A percentile compares a stretch with the other conserved stretches of the same genome.
phyloP scores from a whole-genome alignment of 2,329 filamentous ascomycete genomes.

The Fusarium sp. region DNA sequence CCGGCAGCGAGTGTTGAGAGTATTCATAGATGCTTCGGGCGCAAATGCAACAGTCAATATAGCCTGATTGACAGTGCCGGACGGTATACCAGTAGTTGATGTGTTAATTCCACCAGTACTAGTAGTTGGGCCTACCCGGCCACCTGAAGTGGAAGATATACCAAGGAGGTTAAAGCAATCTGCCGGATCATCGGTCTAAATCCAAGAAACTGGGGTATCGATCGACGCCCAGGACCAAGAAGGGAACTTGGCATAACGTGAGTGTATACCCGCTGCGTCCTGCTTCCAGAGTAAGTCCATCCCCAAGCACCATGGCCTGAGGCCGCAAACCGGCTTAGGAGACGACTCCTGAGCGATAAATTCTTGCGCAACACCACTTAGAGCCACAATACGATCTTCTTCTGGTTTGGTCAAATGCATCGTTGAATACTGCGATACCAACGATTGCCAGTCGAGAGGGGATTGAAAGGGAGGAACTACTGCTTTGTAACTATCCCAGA shows the following conservation, averaged over 20 bases:
- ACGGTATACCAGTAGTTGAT: neutral
- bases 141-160: neutral
- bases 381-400: neutral
- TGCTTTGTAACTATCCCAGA: neutral
- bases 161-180: accelerated
- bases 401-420: neutral
- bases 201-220: neutral
- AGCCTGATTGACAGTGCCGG: too few relatives aligned
- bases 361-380: neutral
- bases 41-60: neutral
- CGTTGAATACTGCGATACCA: neutral
- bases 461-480: accelerated
- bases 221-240: neutral
- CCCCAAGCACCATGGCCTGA: neutral
- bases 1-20: too few relatives aligned
- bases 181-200: neutral
- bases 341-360: neutral
- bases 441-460: neutral
- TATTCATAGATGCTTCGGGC: neutral
- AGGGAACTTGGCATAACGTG: neutral
- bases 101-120: neutral
- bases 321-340: neutral
- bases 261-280: neutral
- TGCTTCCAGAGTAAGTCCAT: neutral
- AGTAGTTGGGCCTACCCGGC: neutral